A percentile compares a stretch with the other conserved stretches of the same genome.
Conservation (phyloP, 1,139 yeast species). For the Blastobotrys capitulatus region DNA sequence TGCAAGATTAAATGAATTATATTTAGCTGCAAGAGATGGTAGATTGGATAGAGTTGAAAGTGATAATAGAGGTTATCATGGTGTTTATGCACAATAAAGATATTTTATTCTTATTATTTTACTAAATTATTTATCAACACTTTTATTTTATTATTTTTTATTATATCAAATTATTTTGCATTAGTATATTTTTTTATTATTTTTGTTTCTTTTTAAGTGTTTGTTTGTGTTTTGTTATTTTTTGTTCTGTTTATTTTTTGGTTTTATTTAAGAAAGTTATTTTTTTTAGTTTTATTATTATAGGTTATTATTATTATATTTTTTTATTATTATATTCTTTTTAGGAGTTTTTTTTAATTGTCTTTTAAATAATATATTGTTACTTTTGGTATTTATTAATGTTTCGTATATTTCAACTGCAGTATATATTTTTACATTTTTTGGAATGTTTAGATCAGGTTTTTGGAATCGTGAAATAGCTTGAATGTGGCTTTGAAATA, state of each 20-base stretch:
- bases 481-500: no score
- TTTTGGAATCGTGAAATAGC: no score
- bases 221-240: not conserved
- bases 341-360: not conserved
- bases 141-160: not conserved
- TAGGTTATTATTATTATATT: not conserved
- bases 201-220: slow-evolving; percentile 1
- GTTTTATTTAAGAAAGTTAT: no score
- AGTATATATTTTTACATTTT: no score
- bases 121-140: not conserved
- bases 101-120: not conserved
- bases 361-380: not conserved
- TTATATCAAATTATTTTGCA: not conserved
- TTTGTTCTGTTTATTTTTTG: not conserved
- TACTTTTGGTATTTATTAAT: no score
- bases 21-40: slow-evolving; percentile 45
- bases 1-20: slow-evolving; percentile 43
- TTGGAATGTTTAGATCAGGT: no score
- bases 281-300: not conserved
- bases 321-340: not conserved
- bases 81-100: slow-evolving; percentile 36
- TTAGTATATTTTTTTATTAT: not conserved
- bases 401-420: no score
- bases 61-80: slow-evolving; percentile 40
- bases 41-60: slow-evolving; percentile 45